phyloP scores from a whole-genome alignment of 176 grass and related monocot genomes.

The Phoenix dactylifera region DNA sequence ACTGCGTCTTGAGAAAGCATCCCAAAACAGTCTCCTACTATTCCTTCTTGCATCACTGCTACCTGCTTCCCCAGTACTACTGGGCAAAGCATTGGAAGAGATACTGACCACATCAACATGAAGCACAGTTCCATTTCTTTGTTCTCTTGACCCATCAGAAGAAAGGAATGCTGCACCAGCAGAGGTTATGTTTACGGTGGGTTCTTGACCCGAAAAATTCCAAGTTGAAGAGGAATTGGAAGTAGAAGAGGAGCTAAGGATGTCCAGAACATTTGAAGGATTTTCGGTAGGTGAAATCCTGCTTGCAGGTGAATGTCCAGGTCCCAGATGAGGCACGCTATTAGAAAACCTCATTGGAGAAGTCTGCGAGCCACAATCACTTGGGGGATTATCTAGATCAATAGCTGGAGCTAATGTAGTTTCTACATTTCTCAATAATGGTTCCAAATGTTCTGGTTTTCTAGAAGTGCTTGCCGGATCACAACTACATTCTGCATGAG shows the following conservation, averaged over 20 bases:
- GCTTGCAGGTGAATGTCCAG: conserved; percentile 24
- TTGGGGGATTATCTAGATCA: conserved; percentile 29
- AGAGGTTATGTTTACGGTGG: conserved; percentile 23
- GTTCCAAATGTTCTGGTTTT: conserved; percentile 23
- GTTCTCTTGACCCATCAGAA: conserved; percentile 25
- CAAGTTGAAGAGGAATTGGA: conserved; percentile 32
- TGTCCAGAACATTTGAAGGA: conserved; percentile 39
- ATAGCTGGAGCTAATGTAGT: conserved; percentile 4
- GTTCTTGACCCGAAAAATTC: conserved; percentile 18
- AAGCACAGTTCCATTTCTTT: conserved; percentile 45
- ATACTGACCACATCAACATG: conserved; percentile 66
- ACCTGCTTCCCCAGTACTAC: conserved; percentile 24
- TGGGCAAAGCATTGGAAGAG: conserved; percentile 39
- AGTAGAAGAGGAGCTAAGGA: conserved; percentile 30
- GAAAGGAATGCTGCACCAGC: conserved; percentile 27
- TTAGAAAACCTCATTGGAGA: conserved; percentile 23
- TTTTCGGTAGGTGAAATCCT: conserved; percentile 20
- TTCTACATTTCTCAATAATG: conserved; percentile 15
- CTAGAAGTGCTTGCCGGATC: conserved; percentile 37
- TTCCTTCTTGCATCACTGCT: conserved; percentile 39
- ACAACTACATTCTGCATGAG: conserved; percentile 15
- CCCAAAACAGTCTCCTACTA: conserved; percentile 76
- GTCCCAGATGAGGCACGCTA: conserved; percentile 27
- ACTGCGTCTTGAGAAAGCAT: conserved; percentile 67
- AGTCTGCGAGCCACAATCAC: conserved; percentile 15